Percentiles rank a stretch among this genome's conserved stretches.
These are phyloP conservation scores for Zygosaccharomyces pseudobailii DNA, from an alignment of 1,139 yeast genomes.

Conservation along the genomic window DNA sequence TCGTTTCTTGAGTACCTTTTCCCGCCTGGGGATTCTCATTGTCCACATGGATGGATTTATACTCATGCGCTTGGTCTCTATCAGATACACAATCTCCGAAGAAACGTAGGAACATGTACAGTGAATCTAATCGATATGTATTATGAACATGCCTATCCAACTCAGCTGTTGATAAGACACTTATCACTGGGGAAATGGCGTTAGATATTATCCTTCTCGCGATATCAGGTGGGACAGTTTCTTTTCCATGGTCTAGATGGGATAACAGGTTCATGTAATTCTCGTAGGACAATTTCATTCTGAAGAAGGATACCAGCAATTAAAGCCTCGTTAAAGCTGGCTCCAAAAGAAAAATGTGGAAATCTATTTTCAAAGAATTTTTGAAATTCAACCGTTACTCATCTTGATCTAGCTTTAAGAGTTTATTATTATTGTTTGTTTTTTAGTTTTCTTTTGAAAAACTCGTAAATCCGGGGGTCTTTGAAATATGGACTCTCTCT, in stretches of 20 bases:
- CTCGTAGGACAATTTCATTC: constrained; percentile 28
- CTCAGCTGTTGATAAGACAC: constrained; percentile 29
- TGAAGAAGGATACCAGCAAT: not conserved
- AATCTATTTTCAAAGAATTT: not conserved
- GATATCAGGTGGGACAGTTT: constrained; percentile 30
- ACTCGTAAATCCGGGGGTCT: not conserved
- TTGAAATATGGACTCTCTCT: not conserved
- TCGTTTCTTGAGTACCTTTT: not conserved
- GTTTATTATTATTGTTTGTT: not conserved
- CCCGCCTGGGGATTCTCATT: not conserved
- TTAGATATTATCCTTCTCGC: constrained; percentile 31
- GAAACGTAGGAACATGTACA: constrained; percentile 29
- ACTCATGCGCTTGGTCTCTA: constrained; percentile 33
- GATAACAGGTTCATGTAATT: constrained; percentile 30
- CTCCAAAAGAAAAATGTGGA: not conserved
- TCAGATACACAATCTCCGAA: constrained; percentile 35
- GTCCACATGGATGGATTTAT: not conserved
- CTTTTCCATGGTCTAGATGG: constrained; percentile 26
- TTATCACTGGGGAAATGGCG: constrained; percentile 34
- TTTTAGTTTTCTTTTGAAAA: not conserved
- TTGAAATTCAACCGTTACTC: not conserved
- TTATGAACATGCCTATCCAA: constrained; percentile 29
- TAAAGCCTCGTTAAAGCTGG: not conserved
- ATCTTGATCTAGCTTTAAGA: not conserved
- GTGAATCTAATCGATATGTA: constrained; percentile 26